Evolutionary conservation across 2,329 filamentous ascomycete genomes (phyloP).

Genomic region (Fusarium burgessii): DNA sequence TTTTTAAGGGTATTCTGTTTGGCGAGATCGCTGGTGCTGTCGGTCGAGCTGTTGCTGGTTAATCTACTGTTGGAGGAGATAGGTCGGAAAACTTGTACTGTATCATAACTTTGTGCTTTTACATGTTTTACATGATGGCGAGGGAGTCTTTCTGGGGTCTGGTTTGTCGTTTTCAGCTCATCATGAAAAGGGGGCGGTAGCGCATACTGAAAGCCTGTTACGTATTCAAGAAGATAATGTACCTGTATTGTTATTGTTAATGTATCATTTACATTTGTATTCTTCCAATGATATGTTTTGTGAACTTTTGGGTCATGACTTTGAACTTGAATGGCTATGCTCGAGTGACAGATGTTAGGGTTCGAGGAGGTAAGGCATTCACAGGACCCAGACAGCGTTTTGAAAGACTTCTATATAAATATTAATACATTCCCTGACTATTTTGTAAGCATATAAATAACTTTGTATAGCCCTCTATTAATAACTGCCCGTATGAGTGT

Average conservation of each 20-base stretch:
- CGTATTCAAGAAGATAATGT: constrained; percentile 14
- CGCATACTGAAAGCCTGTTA: neutral
- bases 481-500: too few species aligned
- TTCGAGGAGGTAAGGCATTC: too few species aligned
- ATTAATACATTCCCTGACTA: too few species aligned
- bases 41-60: constrained; percentile 62
- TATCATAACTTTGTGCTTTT: constrained; percentile 20
- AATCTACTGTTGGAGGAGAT: neutral
- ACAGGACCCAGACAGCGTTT: too few species aligned
- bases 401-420: too few species aligned
- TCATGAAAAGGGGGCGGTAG: constrained; percentile 4
- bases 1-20: constrained; percentile 83
- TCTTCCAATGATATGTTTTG: neutral
- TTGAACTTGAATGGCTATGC: neutral
- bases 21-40: constrained; percentile 75
- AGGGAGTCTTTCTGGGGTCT: constrained; percentile 11
- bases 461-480: too few species aligned
- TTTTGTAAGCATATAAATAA: too few species aligned
- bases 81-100: constrained; percentile 2
- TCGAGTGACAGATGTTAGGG: neutral
- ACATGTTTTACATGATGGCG: constrained; percentile 19
- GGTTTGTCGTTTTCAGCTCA: neutral
- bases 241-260: neutral
- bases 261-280: neutral
- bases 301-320: neutral